Conservation (phyloP, 2,329 filamentous ascomycete genomes). For the Domatiomyces globalis region DNA sequence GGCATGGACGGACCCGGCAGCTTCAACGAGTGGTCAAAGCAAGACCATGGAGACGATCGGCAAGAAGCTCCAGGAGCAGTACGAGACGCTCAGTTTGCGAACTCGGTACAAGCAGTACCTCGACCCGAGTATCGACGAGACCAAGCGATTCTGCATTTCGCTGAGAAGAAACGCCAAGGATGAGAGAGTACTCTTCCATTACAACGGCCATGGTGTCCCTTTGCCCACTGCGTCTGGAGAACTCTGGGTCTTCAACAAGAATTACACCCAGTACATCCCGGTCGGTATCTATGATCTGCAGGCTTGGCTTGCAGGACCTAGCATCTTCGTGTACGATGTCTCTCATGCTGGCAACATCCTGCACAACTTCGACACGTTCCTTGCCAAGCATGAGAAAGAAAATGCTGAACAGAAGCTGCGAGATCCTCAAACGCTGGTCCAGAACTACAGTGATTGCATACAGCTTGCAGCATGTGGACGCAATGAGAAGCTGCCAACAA, state of each 20-base stretch:
- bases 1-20: conserved; percentile 89
- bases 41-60: conserved; percentile 91
- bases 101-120: conserved; percentile 97
- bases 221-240: conserved; percentile 91
- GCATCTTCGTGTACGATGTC: conserved; percentile 95
- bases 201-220: conserved; percentile 95
- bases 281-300: conserved; percentile 91
- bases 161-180: conserved; percentile 86
- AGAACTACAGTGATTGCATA: conserved; percentile 69
- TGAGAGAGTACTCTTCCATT: conserved; percentile 91
- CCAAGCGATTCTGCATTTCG: conserved; percentile 88
- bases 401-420: conserved; percentile 61
- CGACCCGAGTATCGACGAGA: conserved; percentile 92
- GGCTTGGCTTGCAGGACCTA: conserved; percentile 87
- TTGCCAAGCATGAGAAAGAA: conserved; percentile 86
- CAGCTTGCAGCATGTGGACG: conserved; percentile 83
- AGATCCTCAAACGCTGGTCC: conserved; percentile 53
- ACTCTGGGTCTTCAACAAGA: conserved; percentile 99
- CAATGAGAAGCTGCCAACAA: conserved; percentile 87
- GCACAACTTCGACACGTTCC: conserved; percentile 83
- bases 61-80: conserved; percentile 89
- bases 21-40: conserved; percentile 56
- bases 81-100: conserved; percentile 84
- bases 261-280: conserved; percentile 96
- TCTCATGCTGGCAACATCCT: conserved; percentile 94